These are phyloP conservation scores for Zasmidium cellare DNA, from an alignment of 2,329 filamentous ascomycete species.

Conservation along the genomic window DNA sequence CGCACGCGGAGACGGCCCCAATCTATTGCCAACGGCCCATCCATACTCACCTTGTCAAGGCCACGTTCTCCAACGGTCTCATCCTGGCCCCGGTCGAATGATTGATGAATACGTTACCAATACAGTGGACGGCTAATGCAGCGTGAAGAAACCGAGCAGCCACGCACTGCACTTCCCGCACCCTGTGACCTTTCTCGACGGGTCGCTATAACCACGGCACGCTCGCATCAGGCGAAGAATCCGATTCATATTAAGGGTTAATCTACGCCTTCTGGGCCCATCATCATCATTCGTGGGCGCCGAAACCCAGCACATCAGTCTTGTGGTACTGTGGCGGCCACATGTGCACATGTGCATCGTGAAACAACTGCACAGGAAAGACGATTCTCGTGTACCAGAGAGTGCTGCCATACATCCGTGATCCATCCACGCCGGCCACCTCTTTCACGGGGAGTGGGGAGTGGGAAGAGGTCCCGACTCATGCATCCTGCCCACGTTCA, in stretches of 20 bases:
- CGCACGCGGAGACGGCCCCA: not conserved
- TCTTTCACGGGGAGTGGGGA: too few species aligned
- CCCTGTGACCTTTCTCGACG: not conserved
- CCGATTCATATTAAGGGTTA: not conserved
- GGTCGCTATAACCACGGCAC: too few species aligned
- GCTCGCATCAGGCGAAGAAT: too few species aligned
- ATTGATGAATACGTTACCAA: constrained; percentile 19
- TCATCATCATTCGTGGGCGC: not conserved
- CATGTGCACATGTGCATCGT: constrained; percentile 2
- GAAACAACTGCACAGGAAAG: too few species aligned
- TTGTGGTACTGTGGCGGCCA: constrained; percentile 5
- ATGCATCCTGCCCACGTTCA: not conserved
- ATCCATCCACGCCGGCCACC: too few species aligned
- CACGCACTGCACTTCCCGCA: not conserved
- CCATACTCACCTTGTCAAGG: not conserved
- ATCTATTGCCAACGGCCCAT: constrained; percentile 8
- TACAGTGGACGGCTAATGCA: constrained; percentile 11
- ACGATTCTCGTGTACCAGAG: constrained; percentile 4
- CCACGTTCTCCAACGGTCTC: not conserved
- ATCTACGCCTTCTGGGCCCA: not conserved
- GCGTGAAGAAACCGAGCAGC: constrained; percentile 11
- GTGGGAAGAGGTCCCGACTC: not conserved
- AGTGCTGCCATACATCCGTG: not conserved
- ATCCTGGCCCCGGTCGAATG: constrained; percentile 46
- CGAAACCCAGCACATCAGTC: not conserved